Conservation (phyloP, 441 rosid species). For the Syzygium malaccense region DNA sequence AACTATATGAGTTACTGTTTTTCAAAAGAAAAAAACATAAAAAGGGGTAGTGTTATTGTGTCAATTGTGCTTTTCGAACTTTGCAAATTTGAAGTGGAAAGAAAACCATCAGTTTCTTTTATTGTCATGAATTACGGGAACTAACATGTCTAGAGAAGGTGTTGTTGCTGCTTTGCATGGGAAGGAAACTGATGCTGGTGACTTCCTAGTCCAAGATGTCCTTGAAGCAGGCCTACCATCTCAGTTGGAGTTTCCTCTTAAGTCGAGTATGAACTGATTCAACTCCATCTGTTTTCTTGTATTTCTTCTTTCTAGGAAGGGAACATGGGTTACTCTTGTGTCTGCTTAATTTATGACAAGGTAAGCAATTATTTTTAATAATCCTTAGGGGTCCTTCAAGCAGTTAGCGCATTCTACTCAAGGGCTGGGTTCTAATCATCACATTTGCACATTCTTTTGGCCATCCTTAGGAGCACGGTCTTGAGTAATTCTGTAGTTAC, state of each 20-base stretch:
- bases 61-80: background rate
- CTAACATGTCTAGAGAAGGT: conserved; percentile 35
- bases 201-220: conserved; percentile 70
- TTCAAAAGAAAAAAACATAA: background rate
- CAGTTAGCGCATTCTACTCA: background rate
- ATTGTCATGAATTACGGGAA: background rate
- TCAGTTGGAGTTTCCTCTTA: conserved; percentile 52
- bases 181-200: conserved; percentile 80
- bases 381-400: background rate
- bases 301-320: background rate
- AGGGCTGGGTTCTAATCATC: background rate
- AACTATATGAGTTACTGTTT: background rate
- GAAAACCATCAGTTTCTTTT: background rate
- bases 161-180: conserved; percentile 80
- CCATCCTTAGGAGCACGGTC: background rate
- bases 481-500: conserved; percentile 4
- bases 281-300: background rate
- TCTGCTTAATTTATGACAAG: background rate
- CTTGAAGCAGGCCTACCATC: conserved; percentile 88
- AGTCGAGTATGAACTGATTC: conserved; percentile 20
- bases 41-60: background rate
- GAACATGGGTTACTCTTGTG: too few relatives aligned
- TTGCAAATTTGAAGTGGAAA: background rate
- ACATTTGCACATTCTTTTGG: background rate
- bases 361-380: background rate